Evolutionary conservation across 345 rosid genomes (phyloP).

Genomic region (Adansonia digitata): DNA sequence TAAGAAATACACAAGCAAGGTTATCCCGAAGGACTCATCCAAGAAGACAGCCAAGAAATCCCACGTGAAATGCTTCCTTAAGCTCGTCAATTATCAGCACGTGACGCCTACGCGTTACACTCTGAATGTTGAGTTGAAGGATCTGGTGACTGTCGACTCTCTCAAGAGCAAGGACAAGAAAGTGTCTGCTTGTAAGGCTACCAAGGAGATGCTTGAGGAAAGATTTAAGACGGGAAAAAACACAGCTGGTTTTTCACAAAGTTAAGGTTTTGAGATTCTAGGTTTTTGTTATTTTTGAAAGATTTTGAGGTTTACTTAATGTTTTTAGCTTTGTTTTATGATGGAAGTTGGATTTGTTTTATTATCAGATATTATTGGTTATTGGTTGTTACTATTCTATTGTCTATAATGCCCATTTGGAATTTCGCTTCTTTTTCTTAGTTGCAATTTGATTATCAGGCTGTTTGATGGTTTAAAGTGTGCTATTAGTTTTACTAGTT

Average conservation of each 20-base stretch:
- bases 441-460: too few relatives aligned
- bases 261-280: constrained; percentile 44
- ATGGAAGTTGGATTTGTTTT: too few relatives aligned
- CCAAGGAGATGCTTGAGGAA: constrained; percentile 50
- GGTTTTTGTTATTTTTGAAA: too few relatives aligned
- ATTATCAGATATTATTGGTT: too few relatives aligned
- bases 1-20: constrained; percentile 50
- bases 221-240: constrained; percentile 61
- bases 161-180: constrained; percentile 47
- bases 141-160: constrained; percentile 33
- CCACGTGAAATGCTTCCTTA: constrained; percentile 42
- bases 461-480: neutral
- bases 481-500: neutral
- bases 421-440: too few relatives aligned
- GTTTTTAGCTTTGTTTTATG: too few relatives aligned
- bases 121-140: constrained; percentile 53
- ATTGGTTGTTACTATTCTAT: too few relatives aligned
- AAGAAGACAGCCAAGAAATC: constrained; percentile 63
- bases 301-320: constrained; percentile 4
- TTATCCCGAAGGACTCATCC: constrained; percentile 42
- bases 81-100: constrained; percentile 50
- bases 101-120: constrained; percentile 62
- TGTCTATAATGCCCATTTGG: too few relatives aligned
- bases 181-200: constrained; percentile 45
- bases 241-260: constrained; percentile 62